phyloP scores from a whole-genome alignment of 257 asterid species.

The Solanum lignicaule region DNA sequence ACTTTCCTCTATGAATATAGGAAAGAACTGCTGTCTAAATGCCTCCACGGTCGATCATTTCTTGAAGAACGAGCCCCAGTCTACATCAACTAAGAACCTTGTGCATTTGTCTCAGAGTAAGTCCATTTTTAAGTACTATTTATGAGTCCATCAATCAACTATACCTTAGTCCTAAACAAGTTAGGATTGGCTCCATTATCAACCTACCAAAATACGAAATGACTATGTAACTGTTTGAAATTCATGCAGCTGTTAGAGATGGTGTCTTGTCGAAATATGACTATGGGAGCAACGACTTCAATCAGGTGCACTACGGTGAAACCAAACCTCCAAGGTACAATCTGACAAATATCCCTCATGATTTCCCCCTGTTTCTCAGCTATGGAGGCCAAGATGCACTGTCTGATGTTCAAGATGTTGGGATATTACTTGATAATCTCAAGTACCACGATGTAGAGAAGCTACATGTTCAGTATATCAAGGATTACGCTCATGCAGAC shows the following conservation, averaged over 20 bases:
- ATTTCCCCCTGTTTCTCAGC: constrained; percentile 68
- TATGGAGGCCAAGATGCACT: constrained; percentile 79
- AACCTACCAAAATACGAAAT: neutral
- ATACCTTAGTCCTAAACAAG: neutral
- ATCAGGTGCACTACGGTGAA: constrained; percentile 53
- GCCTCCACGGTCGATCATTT: constrained; percentile 45
- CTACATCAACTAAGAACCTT: constrained; percentile 76
- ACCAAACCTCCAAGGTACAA: constrained; percentile 50
- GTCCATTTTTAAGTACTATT: neutral
- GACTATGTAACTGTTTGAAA: neutral
- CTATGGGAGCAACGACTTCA: constrained; percentile 43
- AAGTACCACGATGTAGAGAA: constrained; percentile 47
- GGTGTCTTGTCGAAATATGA: constrained; percentile 58
- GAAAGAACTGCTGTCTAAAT: constrained; percentile 76
- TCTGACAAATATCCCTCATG: constrained; percentile 48
- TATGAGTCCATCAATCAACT: neutral
- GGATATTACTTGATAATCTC: constrained; percentile 44
- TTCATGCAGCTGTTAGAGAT: constrained; percentile 50
- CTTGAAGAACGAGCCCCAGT: constrained; percentile 63
- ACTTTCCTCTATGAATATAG: constrained; percentile 8
- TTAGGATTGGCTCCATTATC: neutral
- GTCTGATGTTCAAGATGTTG: constrained; percentile 61
- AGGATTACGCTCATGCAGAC: constrained; percentile 78
- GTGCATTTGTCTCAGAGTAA: constrained; percentile 88
- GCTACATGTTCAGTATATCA: constrained; percentile 61